phyloP scores from a whole-genome alignment of 2,329 filamentous ascomycete species.

The Shiraia bambusicola region DNA sequence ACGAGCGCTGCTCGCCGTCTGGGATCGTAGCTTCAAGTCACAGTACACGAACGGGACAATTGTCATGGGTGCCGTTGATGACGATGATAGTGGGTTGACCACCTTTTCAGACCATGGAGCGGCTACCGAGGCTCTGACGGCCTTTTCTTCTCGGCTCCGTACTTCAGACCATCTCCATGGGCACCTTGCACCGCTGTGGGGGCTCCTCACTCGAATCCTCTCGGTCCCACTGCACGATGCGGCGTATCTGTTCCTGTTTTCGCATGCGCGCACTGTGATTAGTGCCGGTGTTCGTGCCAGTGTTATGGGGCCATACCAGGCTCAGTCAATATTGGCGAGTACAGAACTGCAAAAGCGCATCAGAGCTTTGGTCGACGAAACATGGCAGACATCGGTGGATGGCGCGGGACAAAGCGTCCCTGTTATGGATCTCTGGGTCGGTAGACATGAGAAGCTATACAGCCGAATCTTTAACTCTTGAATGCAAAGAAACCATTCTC shows the following conservation, averaged over 20 bases:
- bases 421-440: conserved; percentile 79
- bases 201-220: conserved; percentile 64
- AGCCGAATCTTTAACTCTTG: conserved; percentile 85
- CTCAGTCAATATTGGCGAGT: conserved; percentile 70
- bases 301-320: conserved; percentile 78
- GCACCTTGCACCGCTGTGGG: conserved; percentile 72
- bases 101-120: not conserved
- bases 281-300: conserved; percentile 76
- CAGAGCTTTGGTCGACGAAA: conserved; percentile 58
- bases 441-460: conserved; percentile 79
- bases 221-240: conserved; percentile 63
- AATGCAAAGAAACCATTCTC: too few relatives aligned
- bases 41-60: conserved; percentile 15
- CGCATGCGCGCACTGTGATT: conserved; percentile 73
- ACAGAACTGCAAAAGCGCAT: conserved; percentile 60
- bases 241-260: conserved; percentile 73
- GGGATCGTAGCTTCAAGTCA: conserved; percentile 67
- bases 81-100: not conserved
- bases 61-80: not conserved
- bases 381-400: conserved; percentile 61
- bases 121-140: conserved; percentile 27
- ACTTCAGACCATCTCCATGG: conserved; percentile 45
- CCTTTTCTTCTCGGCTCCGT: conserved; percentile 35
- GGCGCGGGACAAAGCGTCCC: conserved; percentile 75
- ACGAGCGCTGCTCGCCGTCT: conserved; percentile 70